Evolutionary conservation across 768 basidiomycete species (phyloP).

Genomic region (Hygrophoropsis aurantiaca): DNA sequence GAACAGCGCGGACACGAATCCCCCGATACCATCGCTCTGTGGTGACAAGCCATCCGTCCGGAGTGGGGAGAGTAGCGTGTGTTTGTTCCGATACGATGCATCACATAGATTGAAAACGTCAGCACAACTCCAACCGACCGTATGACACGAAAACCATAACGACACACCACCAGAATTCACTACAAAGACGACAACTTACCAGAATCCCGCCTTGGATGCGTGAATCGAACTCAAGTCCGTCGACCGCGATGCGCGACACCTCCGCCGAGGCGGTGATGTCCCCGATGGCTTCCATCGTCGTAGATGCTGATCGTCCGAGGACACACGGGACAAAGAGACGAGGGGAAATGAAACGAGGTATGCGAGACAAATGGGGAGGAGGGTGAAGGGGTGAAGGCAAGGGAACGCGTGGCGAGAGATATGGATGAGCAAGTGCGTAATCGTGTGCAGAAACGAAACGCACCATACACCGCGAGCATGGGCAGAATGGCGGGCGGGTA

Average conservation of each 20-base stretch:
- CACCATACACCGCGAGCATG: slow-evolving; percentile 60
- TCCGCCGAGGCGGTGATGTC: slow-evolving; percentile 84
- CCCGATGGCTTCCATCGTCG: slow-evolving; percentile 83
- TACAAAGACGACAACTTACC: too few species aligned
- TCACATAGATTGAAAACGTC: too few species aligned
- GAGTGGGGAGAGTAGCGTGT: too few species aligned
- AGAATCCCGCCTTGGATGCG: slow-evolving; percentile 83
- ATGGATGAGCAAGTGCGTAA: slow-evolving; percentile 11
- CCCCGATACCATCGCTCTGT: slow-evolving; percentile 77
- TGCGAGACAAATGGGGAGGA: too few species aligned
- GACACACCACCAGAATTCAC: too few species aligned
- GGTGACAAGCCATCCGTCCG: too few species aligned
- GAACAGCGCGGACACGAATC: slow-evolving; percentile 76
- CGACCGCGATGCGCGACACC: slow-evolving; percentile 72
- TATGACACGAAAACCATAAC: neutral
- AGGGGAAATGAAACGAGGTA: neutral
- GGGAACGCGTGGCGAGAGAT: too few species aligned
- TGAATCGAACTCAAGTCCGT: slow-evolving; percentile 75
- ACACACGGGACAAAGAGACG: neutral
- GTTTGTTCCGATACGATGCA: too few species aligned
- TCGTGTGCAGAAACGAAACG: slow-evolving; percentile 34
- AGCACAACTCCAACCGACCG: too few species aligned
- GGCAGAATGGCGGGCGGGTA: slow-evolving; percentile 71
- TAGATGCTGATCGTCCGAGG: slow-evolving; percentile 57
- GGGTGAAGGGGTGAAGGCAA: too few species aligned